Evolutionary conservation across 352 stramenopile genomes (phyloP).

Genomic region (Aphanomyces astaci): DNA sequence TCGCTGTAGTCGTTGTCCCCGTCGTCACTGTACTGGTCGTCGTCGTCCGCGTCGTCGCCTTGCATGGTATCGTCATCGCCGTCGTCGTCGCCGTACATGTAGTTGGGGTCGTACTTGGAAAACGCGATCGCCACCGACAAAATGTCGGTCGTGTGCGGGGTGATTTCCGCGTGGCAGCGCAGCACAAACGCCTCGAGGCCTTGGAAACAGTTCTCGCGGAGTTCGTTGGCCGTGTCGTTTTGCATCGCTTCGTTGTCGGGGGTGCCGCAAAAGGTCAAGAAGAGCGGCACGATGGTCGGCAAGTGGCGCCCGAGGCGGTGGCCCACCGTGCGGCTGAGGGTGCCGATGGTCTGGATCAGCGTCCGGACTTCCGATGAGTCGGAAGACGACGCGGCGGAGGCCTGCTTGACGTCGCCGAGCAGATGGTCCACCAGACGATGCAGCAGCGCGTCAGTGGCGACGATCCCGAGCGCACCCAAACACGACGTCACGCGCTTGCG

Average conservation of each 20-base stretch:
- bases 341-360: conserved; percentile 96
- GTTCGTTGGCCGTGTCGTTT: conserved; percentile 91
- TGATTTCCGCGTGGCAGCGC: conserved; percentile 93
- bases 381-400: conserved; percentile 28
- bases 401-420: conserved; percentile 84
- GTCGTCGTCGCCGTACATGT: conserved; percentile 93
- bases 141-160: conserved; percentile 90
- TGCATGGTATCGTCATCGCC: conserved; percentile 71
- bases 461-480: conserved; percentile 91
- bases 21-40: conserved; percentile 71
- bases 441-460: conserved; percentile 92
- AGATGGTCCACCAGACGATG: conserved; percentile 89
- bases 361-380: conserved; percentile 80
- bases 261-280: conserved; percentile 92
- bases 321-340: conserved; percentile 92
- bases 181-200: conserved; percentile 96
- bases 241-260: conserved; percentile 89
- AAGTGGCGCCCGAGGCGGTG: conserved; percentile 94
- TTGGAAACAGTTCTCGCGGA: conserved; percentile 97
- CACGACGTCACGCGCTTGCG: conserved; percentile 94
- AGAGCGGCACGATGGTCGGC: conserved; percentile 93
- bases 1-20: conserved; percentile 87
- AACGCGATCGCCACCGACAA: conserved; percentile 87
- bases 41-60: conserved; percentile 45
- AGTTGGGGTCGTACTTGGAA: conserved; percentile 98